Evolutionary conservation across 495 filamentous ascomycete species (phyloP).

Genomic region (Hypomontagnella submonticulosa): DNA sequence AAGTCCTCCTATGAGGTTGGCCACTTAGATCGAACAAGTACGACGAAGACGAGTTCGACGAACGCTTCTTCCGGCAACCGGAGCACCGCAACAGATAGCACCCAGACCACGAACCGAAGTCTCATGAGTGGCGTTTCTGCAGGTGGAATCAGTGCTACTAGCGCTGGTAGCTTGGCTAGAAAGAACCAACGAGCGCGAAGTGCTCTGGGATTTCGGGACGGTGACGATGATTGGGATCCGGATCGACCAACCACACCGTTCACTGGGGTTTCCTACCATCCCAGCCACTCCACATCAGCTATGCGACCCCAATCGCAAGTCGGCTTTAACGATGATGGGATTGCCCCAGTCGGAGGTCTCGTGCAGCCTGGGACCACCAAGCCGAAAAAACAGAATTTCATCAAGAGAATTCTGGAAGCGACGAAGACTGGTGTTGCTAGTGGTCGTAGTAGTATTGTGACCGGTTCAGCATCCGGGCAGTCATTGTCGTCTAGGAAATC

Average conservation of each 20-base stretch:
- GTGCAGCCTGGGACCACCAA: slow-evolving; percentile 72
- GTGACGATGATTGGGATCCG: slow-evolving; percentile 56
- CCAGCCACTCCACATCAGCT: slow-evolving; percentile 73
- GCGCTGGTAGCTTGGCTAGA: slow-evolving; percentile 89
- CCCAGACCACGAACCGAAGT: slow-evolving; percentile 81
- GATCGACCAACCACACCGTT: slow-evolving; percentile 76
- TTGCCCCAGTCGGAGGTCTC: slow-evolving; percentile 76
- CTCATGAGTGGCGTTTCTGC: slow-evolving; percentile 94
- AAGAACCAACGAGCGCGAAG: slow-evolving; percentile 68
- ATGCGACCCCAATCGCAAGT: slow-evolving; percentile 60
- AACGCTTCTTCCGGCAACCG: slow-evolving; percentile 74
- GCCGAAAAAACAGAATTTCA: slow-evolving; percentile 90
- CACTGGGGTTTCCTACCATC: slow-evolving; percentile 83
- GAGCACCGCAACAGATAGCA: slow-evolving; percentile 78
- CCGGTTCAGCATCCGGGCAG: slow-evolving; percentile 59
- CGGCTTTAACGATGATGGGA: slow-evolving; percentile 59
- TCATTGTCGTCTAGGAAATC: slow-evolving; percentile 44
- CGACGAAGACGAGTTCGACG: slow-evolving; percentile 86
- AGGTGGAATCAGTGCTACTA: slow-evolving; percentile 91
- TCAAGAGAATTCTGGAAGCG: slow-evolving; percentile 95
- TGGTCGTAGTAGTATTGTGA: slow-evolving; percentile 84
- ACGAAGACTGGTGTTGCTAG: slow-evolving; percentile 94
- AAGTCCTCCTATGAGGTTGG: slow-evolving; percentile 89
- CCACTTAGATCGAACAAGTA: slow-evolving; percentile 77
- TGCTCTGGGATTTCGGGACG: slow-evolving; percentile 62